Conservation (phyloP, 1,284 basidiomycete genomes). For the Ganoderma leucocontextum region DNA sequence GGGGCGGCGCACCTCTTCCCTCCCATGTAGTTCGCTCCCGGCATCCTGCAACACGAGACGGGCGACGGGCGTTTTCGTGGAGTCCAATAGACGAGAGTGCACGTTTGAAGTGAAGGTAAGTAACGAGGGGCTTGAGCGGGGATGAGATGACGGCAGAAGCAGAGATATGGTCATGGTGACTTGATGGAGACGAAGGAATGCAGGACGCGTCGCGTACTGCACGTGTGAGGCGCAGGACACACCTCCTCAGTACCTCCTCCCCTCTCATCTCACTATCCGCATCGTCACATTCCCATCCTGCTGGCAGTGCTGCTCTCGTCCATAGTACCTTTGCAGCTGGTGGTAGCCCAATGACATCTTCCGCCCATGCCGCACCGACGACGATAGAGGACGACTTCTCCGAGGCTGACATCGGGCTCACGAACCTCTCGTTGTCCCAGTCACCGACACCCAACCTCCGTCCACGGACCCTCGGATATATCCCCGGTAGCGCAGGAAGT, state of each 20-base stretch:
- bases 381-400: conserved; percentile 34
- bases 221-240: conserved; percentile 11
- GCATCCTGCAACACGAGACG: conserved; percentile 43
- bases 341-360: conserved; percentile 2
- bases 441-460: conserved; percentile 20
- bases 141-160: conserved; percentile 10
- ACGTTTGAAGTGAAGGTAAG: neutral
- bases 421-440: conserved; percentile 34
- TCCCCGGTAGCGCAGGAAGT: conserved; percentile 15
- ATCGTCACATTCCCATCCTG: conserved; percentile 1
- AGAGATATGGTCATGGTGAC: conserved; percentile 5
- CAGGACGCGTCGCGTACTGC: conserved; percentile 13
- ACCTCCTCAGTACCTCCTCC: neutral
- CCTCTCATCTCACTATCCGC: neutral
- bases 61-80: neutral
- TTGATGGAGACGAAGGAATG: conserved; percentile 9
- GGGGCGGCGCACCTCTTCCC: conserved; percentile 55
- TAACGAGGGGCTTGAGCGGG: neutral
- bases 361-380: neutral
- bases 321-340: neutral
- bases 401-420: conserved; percentile 44
- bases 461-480: conserved; percentile 26
- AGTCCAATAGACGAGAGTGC: neutral
- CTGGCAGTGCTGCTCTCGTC: neutral
- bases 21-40: conserved; percentile 70